Conservation (phyloP, 1,139 yeast species). For the Candida sp. region DNA sequence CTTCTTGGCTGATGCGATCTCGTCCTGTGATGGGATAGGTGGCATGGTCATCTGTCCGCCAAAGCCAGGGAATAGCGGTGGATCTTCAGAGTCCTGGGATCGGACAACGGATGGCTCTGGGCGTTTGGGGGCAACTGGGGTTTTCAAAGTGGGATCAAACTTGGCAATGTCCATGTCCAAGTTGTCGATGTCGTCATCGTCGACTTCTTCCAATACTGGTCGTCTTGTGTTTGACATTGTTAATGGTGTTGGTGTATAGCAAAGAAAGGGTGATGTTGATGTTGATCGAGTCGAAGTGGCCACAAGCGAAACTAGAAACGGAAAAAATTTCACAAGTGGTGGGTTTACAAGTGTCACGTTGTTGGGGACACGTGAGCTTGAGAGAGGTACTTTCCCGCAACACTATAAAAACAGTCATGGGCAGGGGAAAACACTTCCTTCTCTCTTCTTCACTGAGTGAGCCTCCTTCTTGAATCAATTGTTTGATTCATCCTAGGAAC, state of each 20-base stretch:
- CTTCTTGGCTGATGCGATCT: conserved; percentile 18
- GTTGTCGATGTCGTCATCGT: conserved; percentile 89
- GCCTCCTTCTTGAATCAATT: too few relatives aligned
- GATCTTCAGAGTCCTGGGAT: conserved; percentile 56
- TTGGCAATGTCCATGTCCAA: conserved; percentile 94
- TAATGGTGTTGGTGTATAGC: background rate
- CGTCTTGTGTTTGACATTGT: conserved; percentile 44
- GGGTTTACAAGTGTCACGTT: background rate
- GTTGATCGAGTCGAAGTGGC: background rate
- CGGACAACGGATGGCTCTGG: conserved; percentile 62
- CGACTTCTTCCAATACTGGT: conserved; percentile 85
- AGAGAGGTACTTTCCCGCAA: too few relatives aligned
- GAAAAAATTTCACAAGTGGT: background rate
- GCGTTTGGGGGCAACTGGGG: conserved; percentile 72
- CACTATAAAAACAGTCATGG: too few relatives aligned
- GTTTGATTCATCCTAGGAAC: too few relatives aligned
- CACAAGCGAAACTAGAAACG: background rate
- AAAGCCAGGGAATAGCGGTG: conserved; percentile 32
- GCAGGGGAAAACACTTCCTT: too few relatives aligned
- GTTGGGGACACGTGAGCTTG: too few relatives aligned
- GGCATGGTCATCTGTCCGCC: conserved; percentile 22
- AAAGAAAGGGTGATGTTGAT: background rate
- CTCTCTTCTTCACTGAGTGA: too few relatives aligned
- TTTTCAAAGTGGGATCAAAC: conserved; percentile 74
- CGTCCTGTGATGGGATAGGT: conserved; percentile 11